These are phyloP conservation scores for Funneliformis geosporum DNA, from an alignment of 192 early-diverging fungal species.

Conservation along the genomic window DNA sequence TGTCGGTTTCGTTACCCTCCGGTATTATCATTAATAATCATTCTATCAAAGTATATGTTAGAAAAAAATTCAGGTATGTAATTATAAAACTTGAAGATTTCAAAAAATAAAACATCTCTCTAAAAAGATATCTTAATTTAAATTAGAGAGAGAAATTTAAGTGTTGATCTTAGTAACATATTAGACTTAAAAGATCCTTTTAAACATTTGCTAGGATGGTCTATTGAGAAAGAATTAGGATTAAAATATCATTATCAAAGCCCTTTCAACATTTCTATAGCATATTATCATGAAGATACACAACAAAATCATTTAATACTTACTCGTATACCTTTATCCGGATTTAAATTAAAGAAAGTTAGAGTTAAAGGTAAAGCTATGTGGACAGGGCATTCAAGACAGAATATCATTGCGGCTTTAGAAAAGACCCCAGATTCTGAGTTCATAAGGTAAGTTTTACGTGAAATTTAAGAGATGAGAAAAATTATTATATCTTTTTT, in stretches of 20 bases:
- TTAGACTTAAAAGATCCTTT: slow-evolving; percentile 15
- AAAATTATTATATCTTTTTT: neutral
- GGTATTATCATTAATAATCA: slow-evolving; percentile 39
- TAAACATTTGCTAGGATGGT: slow-evolving; percentile 11
- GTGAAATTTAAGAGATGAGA: neutral
- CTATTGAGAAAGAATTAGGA: slow-evolving; percentile 12
- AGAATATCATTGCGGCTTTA: slow-evolving; percentile 49
- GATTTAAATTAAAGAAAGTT: slow-evolving; percentile 16
- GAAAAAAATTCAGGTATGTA: neutral
- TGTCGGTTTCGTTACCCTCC: slow-evolving; percentile 36
- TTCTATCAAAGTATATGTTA: slow-evolving; percentile 31
- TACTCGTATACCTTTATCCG: slow-evolving; percentile 32
- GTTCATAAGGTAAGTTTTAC: slow-evolving; percentile 42
- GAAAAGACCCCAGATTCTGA: slow-evolving; percentile 42
- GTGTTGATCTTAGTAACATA: neutral
- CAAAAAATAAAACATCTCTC: neutral
- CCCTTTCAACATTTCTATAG: slow-evolving; percentile 48
- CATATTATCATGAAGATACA: slow-evolving; percentile 51
- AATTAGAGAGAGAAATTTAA: neutral
- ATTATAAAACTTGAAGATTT: neutral
- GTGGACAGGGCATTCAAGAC: slow-evolving; percentile 48
- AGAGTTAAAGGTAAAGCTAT: slow-evolving; percentile 38
- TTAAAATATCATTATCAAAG: slow-evolving; percentile 30
- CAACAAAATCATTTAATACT: slow-evolving; percentile 59
- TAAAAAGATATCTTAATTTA: neutral